Evolutionary conservation across 768 basidiomycete species (phyloP), one percentile per base, ranked within the genome.

Genomic region (Lentinula guzmanii): DNA sequence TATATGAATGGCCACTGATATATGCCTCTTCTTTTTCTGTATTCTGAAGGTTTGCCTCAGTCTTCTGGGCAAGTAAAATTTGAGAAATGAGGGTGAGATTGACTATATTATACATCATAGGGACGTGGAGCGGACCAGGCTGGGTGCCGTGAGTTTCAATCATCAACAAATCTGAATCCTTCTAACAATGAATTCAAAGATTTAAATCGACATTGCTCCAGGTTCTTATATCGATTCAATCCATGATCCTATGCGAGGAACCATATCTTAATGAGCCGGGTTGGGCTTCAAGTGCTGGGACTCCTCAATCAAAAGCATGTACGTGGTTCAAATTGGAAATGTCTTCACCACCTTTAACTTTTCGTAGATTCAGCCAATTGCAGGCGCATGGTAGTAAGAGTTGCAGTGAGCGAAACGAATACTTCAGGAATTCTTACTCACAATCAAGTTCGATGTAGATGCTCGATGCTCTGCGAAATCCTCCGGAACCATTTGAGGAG

Each of bases 181-280:
- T 43, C 5, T 48, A 16, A 43, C 42, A 9, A 57, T 28, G 10
- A 45, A 28, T 55, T 28, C 48, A 42, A 39, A 52, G 39, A 7
- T 57, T 41, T 31, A 79, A 79, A 66, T 86, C 80, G 21, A 85
- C 81, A 16, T 70, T 85, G 42, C 70, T 83, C 1, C 84, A 96
- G 82, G 92, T 95, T 41, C 79, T 98, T 45, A 91, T 97, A 42
- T 95, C 94, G 15, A 95, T 98, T 35, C 95, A 97, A 76, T 93
- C 92, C 15, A 93, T 98, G 91, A 96, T 97, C 65, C 77, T 97
- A 28, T 95, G 91, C 64, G 95, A 96, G 18, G 95, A 94, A 67
- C 92, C 95, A 8, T 96, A 95, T 70, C 72, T 94, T 63, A 96
- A 96, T 65, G 95, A 98, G 71, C 95, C 95, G 18, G 93, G 90